Evolutionary conservation across 352 stramenopile genomes (phyloP).

Genomic region (Globisporangium orthogonon): DNA sequence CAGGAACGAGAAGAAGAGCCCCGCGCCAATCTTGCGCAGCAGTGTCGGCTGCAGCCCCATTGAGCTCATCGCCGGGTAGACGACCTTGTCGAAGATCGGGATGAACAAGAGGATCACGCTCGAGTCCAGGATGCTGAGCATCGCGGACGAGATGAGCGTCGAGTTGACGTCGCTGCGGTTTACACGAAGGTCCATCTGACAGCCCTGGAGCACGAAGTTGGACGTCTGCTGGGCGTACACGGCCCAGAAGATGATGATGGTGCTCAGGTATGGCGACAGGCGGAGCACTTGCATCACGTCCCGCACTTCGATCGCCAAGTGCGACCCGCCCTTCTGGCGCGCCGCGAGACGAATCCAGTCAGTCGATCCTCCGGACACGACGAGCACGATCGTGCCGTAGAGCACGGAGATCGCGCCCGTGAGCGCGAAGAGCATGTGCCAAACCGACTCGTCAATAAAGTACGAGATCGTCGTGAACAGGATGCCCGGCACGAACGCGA

Average conservation of each 20-base stretch:
- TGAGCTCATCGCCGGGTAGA: constrained; percentile 72
- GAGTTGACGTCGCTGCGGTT: constrained; percentile 21
- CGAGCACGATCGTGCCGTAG: constrained; percentile 67
- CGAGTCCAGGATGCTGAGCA: constrained; percentile 85
- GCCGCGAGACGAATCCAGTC: constrained; percentile 52
- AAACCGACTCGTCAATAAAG: constrained; percentile 54
- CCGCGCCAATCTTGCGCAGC: constrained; percentile 84
- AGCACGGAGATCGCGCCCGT: constrained; percentile 39
- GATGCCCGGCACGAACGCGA: constrained; percentile 70
- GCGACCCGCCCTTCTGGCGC: constrained; percentile 46
- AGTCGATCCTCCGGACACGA: constrained; percentile 51
- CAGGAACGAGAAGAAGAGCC: constrained; percentile 74
- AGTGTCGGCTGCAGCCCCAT: constrained; percentile 71
- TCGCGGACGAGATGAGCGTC: constrained; percentile 77
- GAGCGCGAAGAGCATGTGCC: constrained; percentile 59
- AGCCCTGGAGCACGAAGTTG: constrained; percentile 85
- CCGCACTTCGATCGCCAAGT: constrained; percentile 49
- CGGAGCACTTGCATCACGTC: constrained; percentile 75
- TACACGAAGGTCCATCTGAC: constrained; percentile 87
- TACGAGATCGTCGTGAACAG: constrained; percentile 74
- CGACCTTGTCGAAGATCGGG: constrained; percentile 75
- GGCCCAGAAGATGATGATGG: constrained; percentile 84
- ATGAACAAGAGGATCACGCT: constrained; percentile 89
- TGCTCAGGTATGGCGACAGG: constrained; percentile 72
- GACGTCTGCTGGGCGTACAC: constrained; percentile 81